Base-by-base conservation (phyloP, 108 stramenopile genomes). In the Cyclotella cryptica region DNA sequence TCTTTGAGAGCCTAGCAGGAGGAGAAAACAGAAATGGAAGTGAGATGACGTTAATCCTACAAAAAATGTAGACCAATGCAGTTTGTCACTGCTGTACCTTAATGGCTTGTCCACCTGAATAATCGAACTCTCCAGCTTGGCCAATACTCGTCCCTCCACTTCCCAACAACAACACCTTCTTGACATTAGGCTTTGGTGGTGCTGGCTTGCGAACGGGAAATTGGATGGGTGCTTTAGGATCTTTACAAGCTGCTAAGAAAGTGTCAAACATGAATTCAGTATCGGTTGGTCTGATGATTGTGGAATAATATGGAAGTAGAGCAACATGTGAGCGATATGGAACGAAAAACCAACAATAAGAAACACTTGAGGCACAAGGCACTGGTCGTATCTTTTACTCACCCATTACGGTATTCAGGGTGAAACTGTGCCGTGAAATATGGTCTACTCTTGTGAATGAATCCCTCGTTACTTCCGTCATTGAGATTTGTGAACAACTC, bases 61-160 rank as follows among this genome's bases (percentile, higher is more conserved):
- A 40, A 17, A 62, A 26, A 62, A 62, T 27, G n/a, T n/a, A n/a
- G n/a, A n/a, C n/a, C 17, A 3, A 51, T 7, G 17, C 49, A 17
- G 49, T 5, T 35, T 35, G n/a, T 35, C 35, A 2, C 35, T 35
- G 35, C 54, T 84, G 62, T 54, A 87, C 88, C 89, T 97, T 97
- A 83, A 98, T 98, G 51, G 97, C 97, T 84, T 99, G 98, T 68
- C 97, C 93, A 39, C 98, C 98, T 43, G 96, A 97, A 85, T 99
- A 99, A 83, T 99, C 98, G 82, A 99, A 99, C 90, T 99, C 98
- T 66, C 98, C 98, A 29, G 98, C 98, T 79, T 99, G 98, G 40
- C 98, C 98, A 78, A 99, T 99, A 55, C 95, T 96, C 6, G 98
- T 96, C 73, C 98, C 98, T 24, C 98, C 98, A 71, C 88, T 89